These are phyloP conservation scores for Ramaria sp. DNA, from an alignment of 768 basidiomycete genomes.

Conservation along the genomic window DNA sequence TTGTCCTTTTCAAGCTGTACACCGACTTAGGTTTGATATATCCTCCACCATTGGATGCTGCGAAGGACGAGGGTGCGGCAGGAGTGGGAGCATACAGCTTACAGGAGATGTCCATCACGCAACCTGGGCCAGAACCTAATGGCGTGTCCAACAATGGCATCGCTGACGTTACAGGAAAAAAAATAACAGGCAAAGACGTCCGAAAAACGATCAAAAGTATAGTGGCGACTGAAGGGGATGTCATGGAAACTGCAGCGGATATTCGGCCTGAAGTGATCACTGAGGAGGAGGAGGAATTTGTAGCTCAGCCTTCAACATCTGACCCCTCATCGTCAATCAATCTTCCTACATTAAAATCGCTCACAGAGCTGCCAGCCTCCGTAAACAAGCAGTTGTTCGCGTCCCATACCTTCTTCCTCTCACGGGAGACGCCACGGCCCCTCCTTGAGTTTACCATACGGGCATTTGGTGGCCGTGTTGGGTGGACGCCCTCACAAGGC, in stretches of 20 bases:
- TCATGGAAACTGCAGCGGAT: constrained; percentile 20
- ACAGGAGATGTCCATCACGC: constrained; percentile 30
- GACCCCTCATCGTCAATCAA: constrained; percentile 28
- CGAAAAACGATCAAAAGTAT: constrained; percentile 39
- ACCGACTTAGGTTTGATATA: constrained; percentile 88
- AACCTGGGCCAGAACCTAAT: constrained; percentile 10
- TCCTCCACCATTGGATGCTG: constrained; percentile 81
- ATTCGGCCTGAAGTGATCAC: constrained; percentile 21
- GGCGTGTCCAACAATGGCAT: constrained; percentile 22
- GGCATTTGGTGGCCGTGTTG: constrained; percentile 84
- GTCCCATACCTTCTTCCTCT: constrained; percentile 85
- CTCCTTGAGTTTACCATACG: constrained; percentile 93
- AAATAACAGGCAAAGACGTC: constrained; percentile 46
- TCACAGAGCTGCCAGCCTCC: constrained; percentile 50
- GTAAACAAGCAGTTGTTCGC: constrained; percentile 59
- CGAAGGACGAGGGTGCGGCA: constrained; percentile 75
- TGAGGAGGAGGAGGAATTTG: constrained; percentile 52
- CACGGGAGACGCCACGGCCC: constrained; percentile 81
- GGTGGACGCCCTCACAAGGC: constrained; percentile 79
- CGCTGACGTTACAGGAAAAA: constrained; percentile 27
- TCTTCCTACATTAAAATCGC: constrained; percentile 58
- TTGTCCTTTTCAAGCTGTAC: constrained; percentile 97
- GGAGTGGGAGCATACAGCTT: constrained; percentile 84
- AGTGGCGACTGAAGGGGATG: constrained; percentile 19
- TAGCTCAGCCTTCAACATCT: constrained; percentile 44